Conservation (phyloP, 1,139 yeast species). For the Geotrichum citri-aurantii region DNA sequence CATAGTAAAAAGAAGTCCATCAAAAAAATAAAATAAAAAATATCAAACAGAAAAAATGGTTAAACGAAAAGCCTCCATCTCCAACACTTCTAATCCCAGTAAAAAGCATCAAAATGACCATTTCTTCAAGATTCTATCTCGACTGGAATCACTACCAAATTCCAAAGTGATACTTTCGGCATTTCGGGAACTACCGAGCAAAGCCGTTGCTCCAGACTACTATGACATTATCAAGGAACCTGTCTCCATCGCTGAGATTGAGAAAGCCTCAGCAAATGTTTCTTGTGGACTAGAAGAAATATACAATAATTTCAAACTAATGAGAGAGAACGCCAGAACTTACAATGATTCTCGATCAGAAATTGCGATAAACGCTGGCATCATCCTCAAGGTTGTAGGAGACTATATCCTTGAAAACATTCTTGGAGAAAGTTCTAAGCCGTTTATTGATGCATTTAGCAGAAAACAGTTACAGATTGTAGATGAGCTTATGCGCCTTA, state of each 20-base stretch:
- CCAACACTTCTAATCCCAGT: neutral
- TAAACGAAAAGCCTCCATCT: neutral
- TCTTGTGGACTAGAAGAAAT: conserved; percentile 47
- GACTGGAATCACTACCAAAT: conserved; percentile 2
- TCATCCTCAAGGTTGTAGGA: conserved; percentile 47
- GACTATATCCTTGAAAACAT: conserved; percentile 35
- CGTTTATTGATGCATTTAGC: conserved; percentile 17
- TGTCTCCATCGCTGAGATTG: conserved; percentile 58
- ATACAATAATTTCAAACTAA: conserved; percentile 61
- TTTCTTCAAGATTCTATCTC: neutral
- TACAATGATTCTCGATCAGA: conserved; percentile 81
- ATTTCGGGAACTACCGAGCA: conserved; percentile 65
- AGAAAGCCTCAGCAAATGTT: conserved; percentile 44
- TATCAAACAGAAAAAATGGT: neutral
- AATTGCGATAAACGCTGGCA: conserved; percentile 63
- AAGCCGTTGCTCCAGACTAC: conserved; percentile 74
- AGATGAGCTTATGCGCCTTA: conserved; percentile 25
- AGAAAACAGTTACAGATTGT: conserved; percentile 19
- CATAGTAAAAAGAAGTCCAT: neutral
- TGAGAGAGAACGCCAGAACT: conserved; percentile 68
- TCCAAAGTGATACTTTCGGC: conserved; percentile 41
- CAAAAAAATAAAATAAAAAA: neutral
- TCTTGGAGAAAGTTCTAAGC: neutral
- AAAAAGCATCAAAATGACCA: neutral
- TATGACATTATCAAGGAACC: conserved; percentile 59